Evolutionary conservation across 1,284 basidiomycete species (phyloP).

Genomic region (Microbotryum silenes-acaulis): DNA sequence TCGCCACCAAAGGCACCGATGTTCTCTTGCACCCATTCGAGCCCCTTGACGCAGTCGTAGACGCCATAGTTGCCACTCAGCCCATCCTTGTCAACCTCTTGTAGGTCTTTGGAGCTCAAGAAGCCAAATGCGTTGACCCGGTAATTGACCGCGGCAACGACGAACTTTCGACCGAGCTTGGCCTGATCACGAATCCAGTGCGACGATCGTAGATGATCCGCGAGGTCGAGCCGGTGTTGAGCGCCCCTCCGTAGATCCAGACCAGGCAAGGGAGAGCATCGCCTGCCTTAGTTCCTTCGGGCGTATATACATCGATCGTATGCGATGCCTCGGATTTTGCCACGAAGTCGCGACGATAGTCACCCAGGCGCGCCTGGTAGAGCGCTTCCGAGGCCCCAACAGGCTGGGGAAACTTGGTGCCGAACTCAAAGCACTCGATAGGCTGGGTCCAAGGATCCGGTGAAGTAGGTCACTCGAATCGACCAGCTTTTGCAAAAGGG

Average conservation of each 20-base stretch:
- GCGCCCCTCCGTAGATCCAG: slow-evolving; percentile 18
- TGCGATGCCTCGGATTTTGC: slow-evolving; percentile 13
- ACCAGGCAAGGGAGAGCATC: slow-evolving; percentile 25
- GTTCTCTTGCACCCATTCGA: slow-evolving; percentile 29
- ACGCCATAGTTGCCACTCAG: slow-evolving; percentile 27
- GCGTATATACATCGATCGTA: slow-evolving; percentile 21
- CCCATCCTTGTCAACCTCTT: slow-evolving; percentile 2
- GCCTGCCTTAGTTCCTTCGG: slow-evolving; percentile 5
- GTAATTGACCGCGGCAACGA: slow-evolving; percentile 27
- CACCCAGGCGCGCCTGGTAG: too few relatives aligned
- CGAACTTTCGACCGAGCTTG: slow-evolving; percentile 8
- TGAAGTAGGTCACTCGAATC: slow-evolving; percentile 10
- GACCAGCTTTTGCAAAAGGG: slow-evolving; percentile 17
- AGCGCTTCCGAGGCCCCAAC: too few relatives aligned
- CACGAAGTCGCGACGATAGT: slow-evolving; percentile 7
- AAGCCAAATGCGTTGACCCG: slow-evolving; percentile 28
- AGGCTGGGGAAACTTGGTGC: slow-evolving; percentile 24
- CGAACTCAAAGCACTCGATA: slow-evolving; percentile 20
- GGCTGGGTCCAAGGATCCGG: slow-evolving; percentile 6
- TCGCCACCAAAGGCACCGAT: slow-evolving; percentile 25
- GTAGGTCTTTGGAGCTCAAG: slow-evolving; percentile 9
- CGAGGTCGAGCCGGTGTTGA: slow-evolving; percentile 23
- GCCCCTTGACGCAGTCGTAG: slow-evolving; percentile 20
- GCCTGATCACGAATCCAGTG: slow-evolving; percentile 9
- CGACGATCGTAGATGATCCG: slow-evolving; percentile 26